Percentiles rank a stretch among this genome's conserved stretches.
These are phyloP conservation scores for Colletotrichum falcatum DNA, from an alignment of 2,329 filamentous ascomycete genomes.

Conservation along the genomic window DNA sequence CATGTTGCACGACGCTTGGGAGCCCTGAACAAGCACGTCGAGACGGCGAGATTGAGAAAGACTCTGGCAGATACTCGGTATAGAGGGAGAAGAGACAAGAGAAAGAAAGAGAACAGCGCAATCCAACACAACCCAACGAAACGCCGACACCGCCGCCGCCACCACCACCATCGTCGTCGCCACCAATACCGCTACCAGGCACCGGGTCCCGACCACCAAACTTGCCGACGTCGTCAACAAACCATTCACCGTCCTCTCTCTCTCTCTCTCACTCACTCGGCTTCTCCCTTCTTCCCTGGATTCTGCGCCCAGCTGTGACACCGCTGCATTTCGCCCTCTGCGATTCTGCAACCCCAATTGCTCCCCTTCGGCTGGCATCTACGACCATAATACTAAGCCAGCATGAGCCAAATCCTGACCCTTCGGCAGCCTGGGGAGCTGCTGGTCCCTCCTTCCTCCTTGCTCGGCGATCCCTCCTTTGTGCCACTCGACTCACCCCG, in stretches of 20 bases:
- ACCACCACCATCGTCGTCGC: not conserved
- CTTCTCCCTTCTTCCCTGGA: not conserved
- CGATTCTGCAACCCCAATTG: not conserved
- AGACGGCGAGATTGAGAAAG: not conserved
- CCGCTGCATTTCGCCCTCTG: not conserved
- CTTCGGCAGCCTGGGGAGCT: constrained; percentile 88
- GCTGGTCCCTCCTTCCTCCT: constrained; percentile 58
- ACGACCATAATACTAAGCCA: constrained; percentile 34
- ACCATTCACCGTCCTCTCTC: not conserved
- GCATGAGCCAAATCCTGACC: constrained; percentile 82
- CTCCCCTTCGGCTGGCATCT: constrained; percentile 7
- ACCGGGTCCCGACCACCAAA: constrained; percentile 27
- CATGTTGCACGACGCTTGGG: constrained; percentile 27
- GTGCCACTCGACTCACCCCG: constrained; percentile 38
- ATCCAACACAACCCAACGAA: constrained; percentile 1
- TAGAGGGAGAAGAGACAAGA: not conserved
- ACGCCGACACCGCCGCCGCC: not conserved
- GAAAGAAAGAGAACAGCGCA: constrained; percentile 25
- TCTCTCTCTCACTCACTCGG: no score
- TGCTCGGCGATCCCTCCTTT: not conserved
- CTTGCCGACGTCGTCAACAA: constrained; percentile 4
- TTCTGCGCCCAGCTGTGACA: not conserved
- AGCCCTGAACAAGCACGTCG: constrained; percentile 26
- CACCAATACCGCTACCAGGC: not conserved
- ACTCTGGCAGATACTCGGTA: no score